Evolutionary conservation across 495 filamentous ascomycete genomes (phyloP), one percentile per base, ranked within the genome.

Genomic region (Bacidia rubella): DNA sequence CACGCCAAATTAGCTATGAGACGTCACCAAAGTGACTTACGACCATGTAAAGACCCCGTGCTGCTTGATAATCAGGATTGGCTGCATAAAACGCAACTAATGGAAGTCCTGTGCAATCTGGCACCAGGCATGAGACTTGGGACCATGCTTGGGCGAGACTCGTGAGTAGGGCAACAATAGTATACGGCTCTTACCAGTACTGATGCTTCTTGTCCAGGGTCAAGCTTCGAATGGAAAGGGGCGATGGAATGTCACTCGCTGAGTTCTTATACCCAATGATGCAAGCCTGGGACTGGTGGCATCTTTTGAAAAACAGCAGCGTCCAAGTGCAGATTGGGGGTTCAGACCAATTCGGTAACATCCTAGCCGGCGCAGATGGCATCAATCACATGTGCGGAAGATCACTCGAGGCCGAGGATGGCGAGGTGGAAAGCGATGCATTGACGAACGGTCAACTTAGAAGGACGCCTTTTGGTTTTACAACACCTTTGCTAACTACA

Each of bases 231-330:
- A 76, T 97, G 76, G 70, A 71, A 22, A 79, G 78, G 21, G 86
- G 86, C 0, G 84, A 90, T 48, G 92, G 92, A 49, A 87, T 99
- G 80, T 92, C 90, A 9, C 86, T 90, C 58, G 81, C 86, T 19
- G 92, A 99, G 66, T 95, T 99, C 63, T 73, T 78, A 2, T 99
- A 99, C 58, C 92, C 94, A 12, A 64, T 97, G 21, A 75, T 99
- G 57, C 92, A 99, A 65, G 85, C 81, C n/a, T 97, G 89, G 81
- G 92, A 99, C 65, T 99, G 88, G 82, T 96, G 85, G 84, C 65
- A 80, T 50, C 71, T 97, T 67, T 89, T 83, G 60, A 62, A 68
- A 21, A 70, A 63, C 1, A 73, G 76, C 23, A 76, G 74, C 32
- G 72, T 85, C 9, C 82, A 85, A 59, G 74, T 92, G 58, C 86